These are phyloP conservation scores for Apiosordaria backusii DNA, from an alignment of 495 filamentous ascomycete genomes.

Conservation along the genomic window DNA sequence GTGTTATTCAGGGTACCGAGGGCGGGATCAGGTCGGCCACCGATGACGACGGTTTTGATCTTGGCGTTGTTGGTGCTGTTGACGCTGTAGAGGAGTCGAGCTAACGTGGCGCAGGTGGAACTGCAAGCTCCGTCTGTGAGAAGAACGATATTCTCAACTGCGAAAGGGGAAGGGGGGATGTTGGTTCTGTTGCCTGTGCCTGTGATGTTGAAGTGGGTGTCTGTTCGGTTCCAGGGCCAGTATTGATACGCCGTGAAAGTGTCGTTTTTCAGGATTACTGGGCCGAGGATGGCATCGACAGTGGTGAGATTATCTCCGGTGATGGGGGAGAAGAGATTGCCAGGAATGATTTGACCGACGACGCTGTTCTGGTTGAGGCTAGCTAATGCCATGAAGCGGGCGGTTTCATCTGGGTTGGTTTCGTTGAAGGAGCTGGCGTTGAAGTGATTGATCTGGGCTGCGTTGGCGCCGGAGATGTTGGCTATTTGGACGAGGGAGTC, in stretches of 20 bases:
- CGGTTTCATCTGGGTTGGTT: background rate
- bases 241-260: slow-evolving; percentile 28
- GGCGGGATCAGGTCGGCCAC: slow-evolving; percentile 47
- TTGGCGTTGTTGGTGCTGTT: slow-evolving; percentile 45
- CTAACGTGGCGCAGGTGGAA: slow-evolving; percentile 59
- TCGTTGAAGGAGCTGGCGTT: background rate
- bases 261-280: slow-evolving; percentile 31
- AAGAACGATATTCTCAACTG: slow-evolving; percentile 24
- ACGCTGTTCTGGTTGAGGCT: slow-evolving; percentile 17
- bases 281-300: slow-evolving; percentile 25
- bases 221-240: slow-evolving; percentile 21
- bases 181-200: slow-evolving; percentile 24
- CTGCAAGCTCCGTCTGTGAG: slow-evolving; percentile 57
- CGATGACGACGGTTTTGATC: slow-evolving; percentile 53
- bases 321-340: slow-evolving; percentile 21
- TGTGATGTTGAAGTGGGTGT: slow-evolving; percentile 11
- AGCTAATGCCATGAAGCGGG: slow-evolving; percentile 10
- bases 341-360: slow-evolving; percentile 24
- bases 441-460: background rate
- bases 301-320: slow-evolving; percentile 26
- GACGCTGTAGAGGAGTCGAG: slow-evolving; percentile 49
- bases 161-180: slow-evolving; percentile 21
- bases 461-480: background rate
- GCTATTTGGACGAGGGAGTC: slow-evolving; percentile 28
- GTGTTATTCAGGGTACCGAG: background rate